Base-by-base conservation (phyloP, 495 filamentous ascomycete species). In the Recurvomyces mirabilis region DNA sequence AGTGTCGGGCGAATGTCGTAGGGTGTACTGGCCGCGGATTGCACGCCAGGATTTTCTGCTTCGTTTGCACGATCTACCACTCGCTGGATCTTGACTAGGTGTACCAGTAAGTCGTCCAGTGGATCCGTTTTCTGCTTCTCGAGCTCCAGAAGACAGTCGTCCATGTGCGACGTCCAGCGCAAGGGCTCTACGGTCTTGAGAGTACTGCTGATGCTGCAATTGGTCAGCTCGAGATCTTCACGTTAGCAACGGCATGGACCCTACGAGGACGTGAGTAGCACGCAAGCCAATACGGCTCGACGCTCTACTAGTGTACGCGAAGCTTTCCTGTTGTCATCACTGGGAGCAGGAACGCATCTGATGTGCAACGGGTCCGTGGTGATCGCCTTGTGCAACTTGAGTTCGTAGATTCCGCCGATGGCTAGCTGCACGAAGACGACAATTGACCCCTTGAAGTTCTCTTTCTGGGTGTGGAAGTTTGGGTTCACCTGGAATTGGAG, bases 121-220 rank as follows among this genome's bases (percentile, higher is more conserved):
- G 60, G 52, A 48, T 65, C 65, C 38, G 71, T 71, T 25, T 64
- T 65, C 10, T 57, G 53, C 17, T 68, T 60, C 0, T 63, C 53
- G 1, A 77, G 56, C 1, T 64, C 47, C 1, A 56, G 53, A 1
- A 77, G 58, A 29, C 67, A 71, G 20, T 74, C 67, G 28, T 75
- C 72, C 59, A 77, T 65, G 35, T 73, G 63, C 4, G 69, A 46
- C 5, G 66, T 73, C 74, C 72, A 77, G 14, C 61, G 62, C 7
- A 77, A 55, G 6, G 67, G 59, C 24, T 73, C 67, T 1, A 65
- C 62, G 36, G 57, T 61, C 14, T 60, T 62, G 32, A 70, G 55
- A 29, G 59, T 61, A n/a, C 63, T 64, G 38, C 61, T 69, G 49
- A 60, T 57, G 38, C 65, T 72, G 10, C 19, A 32, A 5, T 13